These are phyloP conservation scores for Gaultheria prostrata DNA, from an alignment of 148 eudicot species.

Conservation along the genomic window DNA sequence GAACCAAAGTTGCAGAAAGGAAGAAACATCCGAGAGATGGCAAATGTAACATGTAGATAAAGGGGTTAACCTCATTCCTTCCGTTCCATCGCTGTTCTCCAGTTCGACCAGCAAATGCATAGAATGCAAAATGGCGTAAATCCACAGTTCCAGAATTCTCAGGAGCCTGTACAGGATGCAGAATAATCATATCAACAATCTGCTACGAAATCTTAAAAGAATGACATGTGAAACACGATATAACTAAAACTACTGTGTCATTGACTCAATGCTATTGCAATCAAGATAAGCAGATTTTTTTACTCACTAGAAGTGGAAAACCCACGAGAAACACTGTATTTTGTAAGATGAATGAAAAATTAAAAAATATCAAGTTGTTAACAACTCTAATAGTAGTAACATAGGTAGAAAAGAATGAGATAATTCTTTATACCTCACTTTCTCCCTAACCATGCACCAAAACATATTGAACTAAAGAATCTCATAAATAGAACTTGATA, in stretches of 20 bases:
- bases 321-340: not conserved
- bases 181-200: conserved; percentile 7
- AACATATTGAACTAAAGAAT: not conserved
- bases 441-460: not conserved
- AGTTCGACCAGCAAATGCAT: conserved; percentile 87
- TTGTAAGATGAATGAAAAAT: not conserved
- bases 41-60: not conserved
- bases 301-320: not conserved
- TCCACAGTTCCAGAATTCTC: conserved; percentile 71
- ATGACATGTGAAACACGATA: not conserved
- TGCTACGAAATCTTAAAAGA: not conserved
- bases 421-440: not conserved
- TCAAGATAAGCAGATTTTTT: not conserved
- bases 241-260: not conserved
- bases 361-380: too few relatives aligned
- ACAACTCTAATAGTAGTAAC: not conserved
- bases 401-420: not conserved
- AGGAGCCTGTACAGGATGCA: conserved; percentile 29
- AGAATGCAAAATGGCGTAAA: conserved; percentile 93
- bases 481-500: not conserved
- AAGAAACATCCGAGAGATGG: conserved; percentile 5
- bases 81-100: conserved; percentile 85
- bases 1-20: not conserved
- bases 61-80: conserved; percentile 65
- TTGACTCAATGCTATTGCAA: not conserved